Conservation (phyloP, 1,139 yeast genomes). For the Magnusiomyces suaveolens region DNA sequence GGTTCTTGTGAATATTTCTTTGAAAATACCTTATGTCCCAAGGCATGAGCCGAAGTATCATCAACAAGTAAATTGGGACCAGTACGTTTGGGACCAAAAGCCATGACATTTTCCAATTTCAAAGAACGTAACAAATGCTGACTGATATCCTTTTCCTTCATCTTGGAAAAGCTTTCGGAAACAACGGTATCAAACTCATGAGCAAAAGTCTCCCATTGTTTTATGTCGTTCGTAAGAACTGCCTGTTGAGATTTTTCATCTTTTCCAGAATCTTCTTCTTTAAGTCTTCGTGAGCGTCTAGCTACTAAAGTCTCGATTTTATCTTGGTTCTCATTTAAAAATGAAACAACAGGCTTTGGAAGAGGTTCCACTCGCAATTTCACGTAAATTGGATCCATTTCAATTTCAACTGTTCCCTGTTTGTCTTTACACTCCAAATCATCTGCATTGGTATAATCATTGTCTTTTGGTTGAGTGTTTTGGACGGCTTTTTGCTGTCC, state of each 20-base stretch:
- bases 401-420: conserved; percentile 35
- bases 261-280: not conserved
- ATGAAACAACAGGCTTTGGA: conserved; percentile 42
- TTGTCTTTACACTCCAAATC: conserved; percentile 9
- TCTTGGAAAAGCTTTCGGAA: not conserved
- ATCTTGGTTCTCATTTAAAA: conserved; percentile 42
- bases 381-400: conserved; percentile 42
- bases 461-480: not conserved
- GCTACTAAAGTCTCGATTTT: conserved; percentile 30
- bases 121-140: not conserved
- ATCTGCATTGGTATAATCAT: not conserved
- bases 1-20: not conserved
- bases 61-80: conserved; percentile 75
- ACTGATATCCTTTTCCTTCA: not conserved
- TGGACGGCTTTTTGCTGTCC: conserved; percentile 1
- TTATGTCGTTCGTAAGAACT: not conserved
- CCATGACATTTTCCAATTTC: conserved; percentile 39
- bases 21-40: not conserved
- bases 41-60: not conserved
- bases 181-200: not conserved
- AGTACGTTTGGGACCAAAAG: conserved; percentile 68
- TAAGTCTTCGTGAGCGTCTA: not conserved
- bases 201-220: not conserved
- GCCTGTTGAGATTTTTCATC: not conserved
- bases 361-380: conserved; percentile 47